These are phyloP conservation scores for Peniophora sp. DNA, from an alignment of 1,284 basidiomycete genomes.

Conservation along the genomic window DNA sequence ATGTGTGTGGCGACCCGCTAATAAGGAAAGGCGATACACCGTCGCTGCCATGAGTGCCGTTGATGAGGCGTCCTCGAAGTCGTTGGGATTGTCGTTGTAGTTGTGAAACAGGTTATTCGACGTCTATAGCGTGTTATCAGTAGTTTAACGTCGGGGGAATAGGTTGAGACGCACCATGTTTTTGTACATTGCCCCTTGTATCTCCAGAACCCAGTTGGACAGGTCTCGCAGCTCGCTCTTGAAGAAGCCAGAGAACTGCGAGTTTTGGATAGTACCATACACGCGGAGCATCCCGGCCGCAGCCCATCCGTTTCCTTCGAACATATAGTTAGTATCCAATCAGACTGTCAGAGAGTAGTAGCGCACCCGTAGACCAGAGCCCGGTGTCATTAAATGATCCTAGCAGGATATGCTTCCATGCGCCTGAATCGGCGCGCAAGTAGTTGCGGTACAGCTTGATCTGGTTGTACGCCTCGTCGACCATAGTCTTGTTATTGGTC, in stretches of 20 bases:
- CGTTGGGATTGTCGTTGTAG: slow-evolving; percentile 54
- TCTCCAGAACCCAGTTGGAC: slow-evolving; percentile 61
- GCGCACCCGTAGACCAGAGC: slow-evolving; percentile 67
- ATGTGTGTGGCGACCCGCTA: slow-evolving; percentile 41
- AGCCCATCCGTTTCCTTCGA: slow-evolving; percentile 76
- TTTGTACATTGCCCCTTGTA: slow-evolving; percentile 64
- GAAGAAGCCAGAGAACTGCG: slow-evolving; percentile 44
- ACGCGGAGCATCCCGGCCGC: slow-evolving; percentile 83
- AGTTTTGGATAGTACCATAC: slow-evolving; percentile 63
- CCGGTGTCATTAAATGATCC: slow-evolving; percentile 51
- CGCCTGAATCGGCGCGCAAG: slow-evolving; percentile 43
- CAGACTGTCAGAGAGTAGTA: background rate
- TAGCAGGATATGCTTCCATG: slow-evolving; percentile 68
- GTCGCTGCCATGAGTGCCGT: slow-evolving; percentile 73
- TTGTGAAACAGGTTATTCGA: slow-evolving; percentile 61
- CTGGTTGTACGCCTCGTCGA: slow-evolving; percentile 66
- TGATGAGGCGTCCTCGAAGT: slow-evolving; percentile 72
- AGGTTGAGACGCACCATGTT: slow-evolving; percentile 30
- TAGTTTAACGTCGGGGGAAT: background rate
- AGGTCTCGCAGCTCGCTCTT: slow-evolving; percentile 53
- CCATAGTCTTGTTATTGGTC: slow-evolving; percentile 57
- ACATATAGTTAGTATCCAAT: background rate
- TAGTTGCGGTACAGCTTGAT: slow-evolving; percentile 69
- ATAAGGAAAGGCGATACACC: slow-evolving; percentile 60
- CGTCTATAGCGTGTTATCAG: slow-evolving; percentile 27